phyloP scores from a whole-genome alignment of 2,329 filamentous ascomycete genomes.

The Penicillium glabrum region DNA sequence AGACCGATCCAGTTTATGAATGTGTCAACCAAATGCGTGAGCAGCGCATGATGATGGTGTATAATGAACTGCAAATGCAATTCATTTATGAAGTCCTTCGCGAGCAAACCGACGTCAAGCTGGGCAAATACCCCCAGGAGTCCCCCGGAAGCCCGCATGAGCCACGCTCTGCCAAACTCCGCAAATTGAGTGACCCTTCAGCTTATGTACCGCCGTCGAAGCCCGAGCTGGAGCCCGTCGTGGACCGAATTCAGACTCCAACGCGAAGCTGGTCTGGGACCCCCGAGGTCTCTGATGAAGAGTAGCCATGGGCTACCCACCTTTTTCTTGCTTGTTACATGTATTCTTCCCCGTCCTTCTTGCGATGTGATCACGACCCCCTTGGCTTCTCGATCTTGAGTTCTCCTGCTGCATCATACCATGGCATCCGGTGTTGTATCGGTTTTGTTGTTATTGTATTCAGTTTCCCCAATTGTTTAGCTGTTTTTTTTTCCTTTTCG shows the following conservation, averaged over 20 bases:
- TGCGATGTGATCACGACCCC: slow-evolving; percentile 27
- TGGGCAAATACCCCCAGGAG: slow-evolving; percentile 28
- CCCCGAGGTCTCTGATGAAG: slow-evolving; percentile 31
- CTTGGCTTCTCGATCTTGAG: slow-evolving; percentile 17
- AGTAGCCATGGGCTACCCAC: slow-evolving; percentile 17
- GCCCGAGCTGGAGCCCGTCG: slow-evolving; percentile 35
- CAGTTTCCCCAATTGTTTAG: not conserved
- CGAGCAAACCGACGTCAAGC: slow-evolving; percentile 48
- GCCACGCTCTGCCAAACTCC: slow-evolving; percentile 36
- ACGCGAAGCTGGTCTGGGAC: slow-evolving; percentile 29
- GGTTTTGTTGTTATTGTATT: slow-evolving; percentile 13
- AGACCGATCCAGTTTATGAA: slow-evolving; percentile 69
- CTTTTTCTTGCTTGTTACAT: slow-evolving; percentile 3
- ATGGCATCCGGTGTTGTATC: slow-evolving; percentile 24
- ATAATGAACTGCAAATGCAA: slow-evolving; percentile 76
- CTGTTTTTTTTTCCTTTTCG: not conserved
- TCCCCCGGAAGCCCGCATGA: slow-evolving; percentile 23
- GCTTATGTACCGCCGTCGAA: slow-evolving; percentile 33
- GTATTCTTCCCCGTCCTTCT: slow-evolving; percentile 4
- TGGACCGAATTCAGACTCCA: slow-evolving; percentile 24
- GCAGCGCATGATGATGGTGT: slow-evolving; percentile 94
- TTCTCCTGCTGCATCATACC: slow-evolving; percentile 21
- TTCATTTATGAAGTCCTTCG: slow-evolving; percentile 88
- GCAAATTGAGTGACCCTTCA: slow-evolving; percentile 31
- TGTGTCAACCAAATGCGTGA: slow-evolving; percentile 79